Percentiles rank a stretch among this genome's conserved stretches.
These are phyloP conservation scores for Candida oleophila DNA, from an alignment of 805 yeast genomes.

Conservation along the genomic window DNA sequence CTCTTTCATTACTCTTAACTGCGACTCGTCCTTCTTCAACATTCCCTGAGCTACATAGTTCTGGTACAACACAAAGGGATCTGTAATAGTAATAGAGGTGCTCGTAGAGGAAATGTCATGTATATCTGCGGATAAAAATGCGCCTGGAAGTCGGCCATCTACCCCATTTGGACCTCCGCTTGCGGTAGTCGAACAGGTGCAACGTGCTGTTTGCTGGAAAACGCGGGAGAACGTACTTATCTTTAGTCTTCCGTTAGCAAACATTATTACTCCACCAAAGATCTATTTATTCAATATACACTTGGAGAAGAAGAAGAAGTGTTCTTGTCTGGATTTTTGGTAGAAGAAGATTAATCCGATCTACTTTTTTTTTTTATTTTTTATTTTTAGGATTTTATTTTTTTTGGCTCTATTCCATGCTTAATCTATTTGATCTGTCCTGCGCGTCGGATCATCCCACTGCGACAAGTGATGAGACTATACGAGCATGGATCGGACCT, in stretches of 20 bases:
- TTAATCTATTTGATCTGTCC: conserved; percentile 5
- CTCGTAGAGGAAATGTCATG: neutral
- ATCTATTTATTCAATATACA: too few species aligned
- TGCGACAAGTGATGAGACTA: too few species aligned
- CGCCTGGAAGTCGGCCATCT: conserved; percentile 33
- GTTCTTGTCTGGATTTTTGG: too few species aligned
- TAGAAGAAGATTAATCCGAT: too few species aligned
- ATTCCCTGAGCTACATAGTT: conserved; percentile 51
- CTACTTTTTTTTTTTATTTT: too few species aligned
- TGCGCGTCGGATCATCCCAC: neutral
- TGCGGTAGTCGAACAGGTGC: neutral
- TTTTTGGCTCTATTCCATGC: too few species aligned
- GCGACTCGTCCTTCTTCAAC: conserved; percentile 55
- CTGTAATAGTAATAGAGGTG: conserved; percentile 47
- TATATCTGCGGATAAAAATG: neutral
- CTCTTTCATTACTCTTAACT: conserved; percentile 60
- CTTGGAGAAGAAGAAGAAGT: too few species aligned
- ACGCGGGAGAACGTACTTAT: neutral
- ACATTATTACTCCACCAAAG: too few species aligned
- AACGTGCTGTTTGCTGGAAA: neutral
- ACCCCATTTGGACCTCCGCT: conserved; percentile 38
- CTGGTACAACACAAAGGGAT: conserved; percentile 59
- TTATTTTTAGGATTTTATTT: too few species aligned
- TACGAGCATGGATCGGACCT: too few species aligned
- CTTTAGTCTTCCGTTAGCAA: neutral